Evolutionary conservation across 2,329 filamentous ascomycete genomes (phyloP), one percentile per base, ranked within the genome.

Genomic region (Daldinia eschscholtzii): DNA sequence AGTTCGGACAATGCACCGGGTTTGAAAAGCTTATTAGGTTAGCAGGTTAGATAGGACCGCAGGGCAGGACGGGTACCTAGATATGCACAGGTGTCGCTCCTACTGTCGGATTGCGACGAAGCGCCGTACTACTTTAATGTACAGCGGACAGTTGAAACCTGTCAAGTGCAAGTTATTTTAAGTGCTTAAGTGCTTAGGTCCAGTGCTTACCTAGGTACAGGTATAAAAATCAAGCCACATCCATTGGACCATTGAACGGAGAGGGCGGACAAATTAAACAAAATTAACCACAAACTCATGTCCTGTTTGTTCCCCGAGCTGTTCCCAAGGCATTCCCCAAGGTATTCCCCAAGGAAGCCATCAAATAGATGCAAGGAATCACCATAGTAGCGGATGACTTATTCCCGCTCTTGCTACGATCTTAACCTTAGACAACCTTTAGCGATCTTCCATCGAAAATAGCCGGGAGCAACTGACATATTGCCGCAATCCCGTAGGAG

Each of bases 1-100:
- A 66, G 39, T 61, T 63, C 53, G 61, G 64, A 53, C 26, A 69
- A 64, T 63, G 41, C 23, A 55, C 66, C 60, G 33, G 66, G 66
- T 41, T 65, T 57, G 63, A 71, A 71, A 69, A 67, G 64, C 65
- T 68, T 68, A 68, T 55, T 55, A 55, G 50, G 50, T 55, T 55
- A 55, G 50, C 37, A 55, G 50, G 50, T 55, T 55, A 55, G 50
- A 55, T 35, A 30, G 46, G 46, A 50, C 46, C 26, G 26, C 46
- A 23, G 46, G 68, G 64, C 70, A 68, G 71, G 58, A 57, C 59
- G 35, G 28, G 48, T 65, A 64, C 42, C 41, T 56, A 65, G 23
- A 44, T 57, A 23, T 42, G 55, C 37, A 42, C 23, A 30, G 26
- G 33, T 41, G 23, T 39, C 33, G 37, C 23, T 56, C 46, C 41